Conservation (phyloP, 2,329 filamentous ascomycete genomes). For the Pleurostoma richardsiae region DNA sequence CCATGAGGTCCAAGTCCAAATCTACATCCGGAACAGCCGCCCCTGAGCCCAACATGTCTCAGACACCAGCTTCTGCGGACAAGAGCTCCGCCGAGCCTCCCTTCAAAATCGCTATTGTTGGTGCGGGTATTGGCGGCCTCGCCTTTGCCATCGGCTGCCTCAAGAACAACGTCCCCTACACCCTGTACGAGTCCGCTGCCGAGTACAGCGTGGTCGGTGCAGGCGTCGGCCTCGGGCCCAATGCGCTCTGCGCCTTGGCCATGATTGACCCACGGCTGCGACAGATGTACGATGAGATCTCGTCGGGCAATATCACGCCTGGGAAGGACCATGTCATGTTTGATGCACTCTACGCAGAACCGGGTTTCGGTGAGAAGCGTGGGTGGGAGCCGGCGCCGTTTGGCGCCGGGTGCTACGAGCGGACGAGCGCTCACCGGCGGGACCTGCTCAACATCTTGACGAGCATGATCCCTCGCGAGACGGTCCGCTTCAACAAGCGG, state of each 20-base stretch:
- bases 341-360: constrained; percentile 31
- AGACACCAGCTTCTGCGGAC: not conserved
- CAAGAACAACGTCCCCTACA: constrained; percentile 17
- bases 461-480: constrained; percentile 18
- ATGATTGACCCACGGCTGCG: constrained; percentile 31
- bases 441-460: constrained; percentile 36
- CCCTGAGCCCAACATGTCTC: not conserved
- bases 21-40: not conserved
- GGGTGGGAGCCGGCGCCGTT: constrained; percentile 28
- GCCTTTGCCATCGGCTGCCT: constrained; percentile 5
- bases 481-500: constrained; percentile 18
- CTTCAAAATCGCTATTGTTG: constrained; percentile 7
- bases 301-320: constrained; percentile 28
- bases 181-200: constrained; percentile 18
- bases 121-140: constrained; percentile 7
- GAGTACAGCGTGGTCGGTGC: constrained; percentile 19
- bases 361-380: constrained; percentile 30
- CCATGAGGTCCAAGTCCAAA: not conserved
- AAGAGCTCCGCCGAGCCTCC: not conserved
- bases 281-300: constrained; percentile 28
- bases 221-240: constrained; percentile 31
- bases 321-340: constrained; percentile 32
- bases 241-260: constrained; percentile 31
- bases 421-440: constrained; percentile 33
- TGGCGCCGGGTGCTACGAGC: constrained; percentile 27